Base-by-base conservation (phyloP, 2,329 filamentous ascomycete genomes). In the Metarhizium robertsii region DNA sequence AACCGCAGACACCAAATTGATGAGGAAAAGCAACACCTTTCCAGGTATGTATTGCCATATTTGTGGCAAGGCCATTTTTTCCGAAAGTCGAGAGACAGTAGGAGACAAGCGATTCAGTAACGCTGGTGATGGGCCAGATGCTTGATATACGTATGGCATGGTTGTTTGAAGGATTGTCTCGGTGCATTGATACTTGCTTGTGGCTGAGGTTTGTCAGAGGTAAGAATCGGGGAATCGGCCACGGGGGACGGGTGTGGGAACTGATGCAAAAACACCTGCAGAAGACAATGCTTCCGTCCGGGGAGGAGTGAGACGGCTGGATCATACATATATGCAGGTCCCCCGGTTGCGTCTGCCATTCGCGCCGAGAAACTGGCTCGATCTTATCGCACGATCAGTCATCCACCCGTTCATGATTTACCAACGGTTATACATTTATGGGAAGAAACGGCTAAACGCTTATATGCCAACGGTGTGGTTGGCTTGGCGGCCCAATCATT, bases 41-140 rank as follows among this genome's bases (percentile, higher is more conserved):
- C 61, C 62, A n/a, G 61, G 62, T 54, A 63, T 53, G 53, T 58
- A 56, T 45, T 52, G 57, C 62, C 62, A 64, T 29, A 61, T 49
- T 8, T 59, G 53, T 20, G 43, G 54, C 29, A 34, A 29, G 13
- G 58, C 57, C 61, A 63, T 63, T 16, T 40, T 36, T 25, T 2
- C 36, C 10, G 10, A 3, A 14, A 4, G 36, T 1, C 36, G 6
- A 14, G 36, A 40, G 4, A 25, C 14, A 6, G 36, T 40, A 14
- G 36, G 5, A 14, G 36, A 38, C 10, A 11, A 14, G 4, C 6
- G 36, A 14, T 11, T 10, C 14, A 40, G 14, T 10, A 1, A 11
- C 10, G 6, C 4, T 14, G 36, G 14, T 10, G 36, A 40, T 11
- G 14, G 36, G 5, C 10, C 10, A 40, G 36, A 40, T 40, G 36